Evolutionary conservation across 2,329 filamentous ascomycete species (phyloP), one percentile per base, ranked within the genome.

Genomic region (Lasiodiplodia sp.): DNA sequence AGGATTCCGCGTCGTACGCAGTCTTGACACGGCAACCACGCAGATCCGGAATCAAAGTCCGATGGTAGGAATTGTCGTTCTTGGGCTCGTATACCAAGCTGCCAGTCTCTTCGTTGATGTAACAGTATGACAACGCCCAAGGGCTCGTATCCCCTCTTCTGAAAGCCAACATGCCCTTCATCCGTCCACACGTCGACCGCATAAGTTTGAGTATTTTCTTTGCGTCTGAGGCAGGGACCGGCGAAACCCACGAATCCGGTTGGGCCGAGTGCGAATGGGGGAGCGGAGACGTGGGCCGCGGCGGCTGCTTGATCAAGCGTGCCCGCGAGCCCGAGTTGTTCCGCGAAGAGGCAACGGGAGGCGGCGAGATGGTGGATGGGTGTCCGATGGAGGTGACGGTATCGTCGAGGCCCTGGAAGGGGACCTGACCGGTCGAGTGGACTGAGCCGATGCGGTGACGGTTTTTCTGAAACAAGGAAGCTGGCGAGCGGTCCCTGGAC

Each of bases 91-190:
- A 92, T 82, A 94, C 89, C 71, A 96, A 81, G 72, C 88, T 89
- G 2, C 91, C 92, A 69, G 87, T 88, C 57, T 92, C 90, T 69
- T 93, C 91, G 70, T 94, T 90, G 70, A 96, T 92, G 75, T 90
- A 93, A 76, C 90, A 92, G 70, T 91, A 87, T n/a, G 92, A 92
- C 40, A 84, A 79, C 68, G 86, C 85, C 92, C 92, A 96, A 1
- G 86, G 83, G 18, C 86, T 88, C 28, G 83, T 82, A 16, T 85
- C 83, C 47, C 88, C 87, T 53, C 84, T 84, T 73, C 91, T 88
- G 76, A 92, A 95, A 71, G 92, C 90, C 37, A 94, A 84, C 72
- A 91, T 89, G 68, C 92, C 92, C 73, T 89, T 89, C 92, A 95
- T 96, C 72, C 89, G 87, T 34, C 93, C 92, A 74, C 90, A 91